Conservation (phyloP, 1,139 yeast genomes). For the Suhomyces bolitotheri region DNA sequence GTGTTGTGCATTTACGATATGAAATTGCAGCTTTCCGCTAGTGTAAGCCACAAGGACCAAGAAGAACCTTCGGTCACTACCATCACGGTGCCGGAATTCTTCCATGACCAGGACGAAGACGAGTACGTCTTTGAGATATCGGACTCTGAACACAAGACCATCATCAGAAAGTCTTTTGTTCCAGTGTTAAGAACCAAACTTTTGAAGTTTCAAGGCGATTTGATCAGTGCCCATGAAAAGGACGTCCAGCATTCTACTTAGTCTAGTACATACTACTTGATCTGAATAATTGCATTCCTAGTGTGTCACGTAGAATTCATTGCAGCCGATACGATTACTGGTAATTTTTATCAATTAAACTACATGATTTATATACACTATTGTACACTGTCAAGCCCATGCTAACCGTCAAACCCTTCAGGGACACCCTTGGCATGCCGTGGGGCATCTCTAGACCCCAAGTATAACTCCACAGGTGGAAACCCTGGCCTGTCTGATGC, state of each 20-base stretch:
- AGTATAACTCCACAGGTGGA: constrained; percentile 64
- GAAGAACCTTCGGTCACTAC: constrained; percentile 21
- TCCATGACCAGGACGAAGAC: constrained; percentile 69
- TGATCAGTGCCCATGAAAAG: constrained; percentile 59
- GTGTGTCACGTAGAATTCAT: background rate
- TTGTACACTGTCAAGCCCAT: background rate
- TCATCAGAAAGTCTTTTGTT: constrained; percentile 47
- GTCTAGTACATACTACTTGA: too few relatives aligned
- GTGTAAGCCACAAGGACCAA: constrained; percentile 28
- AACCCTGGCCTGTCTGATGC: constrained; percentile 43
- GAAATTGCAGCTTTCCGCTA: constrained; percentile 49
- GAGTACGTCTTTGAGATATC: constrained; percentile 59
- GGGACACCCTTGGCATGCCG: constrained; percentile 88
- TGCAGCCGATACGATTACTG: too few relatives aligned
- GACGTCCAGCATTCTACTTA: constrained; percentile 50
- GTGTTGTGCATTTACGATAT: constrained; percentile 74
- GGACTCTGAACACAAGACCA: constrained; percentile 29
- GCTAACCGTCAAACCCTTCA: constrained; percentile 60
- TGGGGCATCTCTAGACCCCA: constrained; percentile 52
- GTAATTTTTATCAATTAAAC: too few relatives aligned
- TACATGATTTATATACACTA: too few relatives aligned
- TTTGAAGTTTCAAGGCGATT: constrained; percentile 59
- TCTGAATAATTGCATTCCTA: background rate
- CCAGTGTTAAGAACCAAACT: constrained; percentile 53
- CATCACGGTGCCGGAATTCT: constrained; percentile 60